phyloP scores from a whole-genome alignment of 495 filamentous ascomycete genomes.

The Acidiella bohemica region DNA sequence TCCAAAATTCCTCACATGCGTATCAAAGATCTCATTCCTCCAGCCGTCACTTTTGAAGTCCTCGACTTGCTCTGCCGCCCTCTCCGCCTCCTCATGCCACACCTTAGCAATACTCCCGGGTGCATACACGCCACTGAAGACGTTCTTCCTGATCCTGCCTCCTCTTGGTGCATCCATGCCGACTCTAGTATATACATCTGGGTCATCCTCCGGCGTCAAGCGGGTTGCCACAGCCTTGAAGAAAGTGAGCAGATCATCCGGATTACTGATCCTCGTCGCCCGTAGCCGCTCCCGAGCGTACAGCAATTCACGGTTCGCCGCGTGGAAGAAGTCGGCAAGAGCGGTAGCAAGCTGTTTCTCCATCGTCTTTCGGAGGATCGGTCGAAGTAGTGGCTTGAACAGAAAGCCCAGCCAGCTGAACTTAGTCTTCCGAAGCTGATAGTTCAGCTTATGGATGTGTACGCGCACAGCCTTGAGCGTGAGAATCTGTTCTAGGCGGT shows the following conservation, averaged over 20 bases:
- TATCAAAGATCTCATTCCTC: slow-evolving; percentile 77
- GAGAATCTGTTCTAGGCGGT: slow-evolving; percentile 64
- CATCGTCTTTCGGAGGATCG: slow-evolving; percentile 61
- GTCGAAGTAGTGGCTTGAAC: slow-evolving; percentile 71
- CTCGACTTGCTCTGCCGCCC: slow-evolving; percentile 50
- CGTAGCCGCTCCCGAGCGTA: slow-evolving; percentile 77
- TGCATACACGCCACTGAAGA: slow-evolving; percentile 75
- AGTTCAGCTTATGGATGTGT: slow-evolving; percentile 74
- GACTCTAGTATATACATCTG: slow-evolving; percentile 57
- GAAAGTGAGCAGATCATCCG: slow-evolving; percentile 66
- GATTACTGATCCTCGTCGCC: slow-evolving; percentile 69
- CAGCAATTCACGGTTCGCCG: slow-evolving; percentile 69
- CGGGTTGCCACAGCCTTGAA: slow-evolving; percentile 66
- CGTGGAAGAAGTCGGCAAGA: slow-evolving; percentile 54
- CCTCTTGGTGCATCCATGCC: slow-evolving; percentile 47
- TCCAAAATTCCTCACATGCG: slow-evolving; percentile 9
- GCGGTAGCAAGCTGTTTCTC: slow-evolving; percentile 63
- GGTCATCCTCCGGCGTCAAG: slow-evolving; percentile 52
- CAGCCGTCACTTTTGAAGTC: slow-evolving; percentile 56
- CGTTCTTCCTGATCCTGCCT: slow-evolving; percentile 30
- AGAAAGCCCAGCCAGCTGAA: slow-evolving; percentile 69
- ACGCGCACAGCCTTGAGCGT: slow-evolving; percentile 62
- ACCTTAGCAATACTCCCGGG: slow-evolving; percentile 77
- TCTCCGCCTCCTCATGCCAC: slow-evolving; percentile 65
- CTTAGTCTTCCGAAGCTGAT: slow-evolving; percentile 57